Conservation (phyloP, 2,329 filamentous ascomycete species). For the Curvularia sp. region DNA sequence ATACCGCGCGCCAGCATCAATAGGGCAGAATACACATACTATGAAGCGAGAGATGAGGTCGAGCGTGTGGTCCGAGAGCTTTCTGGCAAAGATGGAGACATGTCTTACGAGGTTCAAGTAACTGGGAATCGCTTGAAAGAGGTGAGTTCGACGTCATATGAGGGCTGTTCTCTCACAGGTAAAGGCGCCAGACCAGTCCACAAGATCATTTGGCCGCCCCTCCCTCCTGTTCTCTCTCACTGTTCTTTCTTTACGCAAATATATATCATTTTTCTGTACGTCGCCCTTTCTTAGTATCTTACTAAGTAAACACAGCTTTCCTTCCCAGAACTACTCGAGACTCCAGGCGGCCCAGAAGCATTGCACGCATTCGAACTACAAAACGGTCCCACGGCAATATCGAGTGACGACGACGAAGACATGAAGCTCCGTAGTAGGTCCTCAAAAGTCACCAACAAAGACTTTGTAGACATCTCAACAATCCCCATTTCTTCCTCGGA, state of each 20-base stretch:
- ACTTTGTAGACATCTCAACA: conserved; percentile 41
- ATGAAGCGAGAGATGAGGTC: conserved; percentile 45
- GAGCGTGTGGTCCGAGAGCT: conserved; percentile 51
- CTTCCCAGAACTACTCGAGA: conserved; percentile 53
- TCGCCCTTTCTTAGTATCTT: neutral
- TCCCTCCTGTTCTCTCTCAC: neutral
- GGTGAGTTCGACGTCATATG: conserved; percentile 45
- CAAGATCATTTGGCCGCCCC: neutral
- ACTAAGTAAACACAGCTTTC: conserved; percentile 49
- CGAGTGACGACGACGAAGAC: conserved; percentile 22
- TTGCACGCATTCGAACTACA: conserved; percentile 52
- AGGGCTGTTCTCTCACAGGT: conserved; percentile 3
- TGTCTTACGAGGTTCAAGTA: conserved; percentile 54
- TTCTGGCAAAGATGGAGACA: conserved; percentile 32
- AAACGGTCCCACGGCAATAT: conserved; percentile 25
- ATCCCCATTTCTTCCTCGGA: conserved; percentile 44
- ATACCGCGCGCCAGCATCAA: conserved; percentile 33
- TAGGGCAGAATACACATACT: conserved; percentile 45
- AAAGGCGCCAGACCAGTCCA: conserved; percentile 1
- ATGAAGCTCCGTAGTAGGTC: conserved; percentile 37
- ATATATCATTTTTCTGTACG: neutral
- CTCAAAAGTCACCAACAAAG: conserved; percentile 23
- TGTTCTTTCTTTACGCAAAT: neutral
- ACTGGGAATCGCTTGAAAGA: conserved; percentile 49
- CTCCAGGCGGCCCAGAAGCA: conserved; percentile 57